Evolutionary conservation across 345 rosid genomes (phyloP), one percentile per base, ranked within the genome.

Genomic region (Adansonia digitata): DNA sequence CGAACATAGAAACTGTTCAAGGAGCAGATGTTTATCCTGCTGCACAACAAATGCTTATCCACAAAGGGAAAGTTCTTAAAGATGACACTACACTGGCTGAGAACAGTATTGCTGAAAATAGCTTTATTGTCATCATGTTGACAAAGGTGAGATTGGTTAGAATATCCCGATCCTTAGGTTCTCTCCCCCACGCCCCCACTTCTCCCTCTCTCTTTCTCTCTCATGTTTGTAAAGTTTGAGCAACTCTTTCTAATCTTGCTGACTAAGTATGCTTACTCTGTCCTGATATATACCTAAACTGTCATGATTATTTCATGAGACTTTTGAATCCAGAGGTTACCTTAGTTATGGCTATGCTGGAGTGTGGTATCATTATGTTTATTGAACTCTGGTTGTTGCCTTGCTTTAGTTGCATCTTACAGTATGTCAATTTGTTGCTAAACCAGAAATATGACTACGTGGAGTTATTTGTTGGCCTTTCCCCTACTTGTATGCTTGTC

Each of bases 41-140:
- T 74, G 78, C 83, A 31, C 89, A 84, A 39, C 94, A 76, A 75
- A 89, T 94, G 94, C 97, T 94, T 56, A 92, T 94, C 78, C 64
- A 89, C 76, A 94, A 92, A 79, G 97, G 97, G 45, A 92, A 87
- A 78, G 94, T 94, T 48, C 97, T 94, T 49, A 86, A 85, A 73
- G 97, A 94, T 74, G 77, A 80, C 77, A 87, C 94, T 8, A 94
- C 98, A 35, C 68, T 94, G 77, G 93, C 81, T 26, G 94, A 88
- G 74, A 92, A 86, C 65, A 85, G 87, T 77, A 91, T 94, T 43
- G 84, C 84, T 24, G 97, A 92, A 78, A 86, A 87, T 73, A 89
- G 86, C 80, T 94, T 92, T 81, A 78, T 91, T 77, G 97, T 94
- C 48, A 81, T 94, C 67, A 92, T 94, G 98, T 76, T 89, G 77